Percentiles rank a stretch among this genome's conserved stretches.
Conservation (phyloP, 305 asterid species). For the Solanum hybrid region DNA sequence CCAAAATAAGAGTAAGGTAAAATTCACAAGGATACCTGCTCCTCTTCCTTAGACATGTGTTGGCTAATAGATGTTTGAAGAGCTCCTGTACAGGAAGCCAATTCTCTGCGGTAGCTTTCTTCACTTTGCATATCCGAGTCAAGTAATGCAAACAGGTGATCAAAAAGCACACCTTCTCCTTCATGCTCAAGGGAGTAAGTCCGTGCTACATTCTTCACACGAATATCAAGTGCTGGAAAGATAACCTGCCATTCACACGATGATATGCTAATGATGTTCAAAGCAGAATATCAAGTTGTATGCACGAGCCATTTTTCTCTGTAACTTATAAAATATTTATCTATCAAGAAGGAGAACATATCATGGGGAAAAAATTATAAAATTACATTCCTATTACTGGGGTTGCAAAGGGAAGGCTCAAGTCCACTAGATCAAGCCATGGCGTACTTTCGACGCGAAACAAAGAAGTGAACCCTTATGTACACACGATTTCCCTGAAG, state of each 20-base stretch:
- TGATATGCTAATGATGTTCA: not conserved
- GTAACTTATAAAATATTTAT: not conserved
- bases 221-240: constrained; percentile 97
- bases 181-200: constrained; percentile 98
- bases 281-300: not conserved
- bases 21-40: constrained; percentile 54
- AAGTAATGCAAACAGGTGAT: constrained; percentile 78
- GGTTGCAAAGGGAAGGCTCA: not conserved
- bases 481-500: not conserved
- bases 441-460: not conserved
- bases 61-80: constrained; percentile 95
- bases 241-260: constrained; percentile 56
- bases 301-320: not conserved
- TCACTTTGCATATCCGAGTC: constrained; percentile 53
- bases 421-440: not conserved
- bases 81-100: constrained; percentile 97
- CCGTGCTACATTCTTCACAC: constrained; percentile 98
- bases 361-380: not conserved
- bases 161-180: constrained; percentile 94
- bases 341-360: not conserved
- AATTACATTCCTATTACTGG: not conserved
- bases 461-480: not conserved
- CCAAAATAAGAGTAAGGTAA: not conserved
- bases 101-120: constrained; percentile 77
- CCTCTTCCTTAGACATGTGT: constrained; percentile 99